Percentiles rank a stretch among this genome's conserved stretches.
These are phyloP conservation scores for Rhizopogon salebrosus DNA, from an alignment of 768 basidiomycete genomes.

Conservation along the genomic window DNA sequence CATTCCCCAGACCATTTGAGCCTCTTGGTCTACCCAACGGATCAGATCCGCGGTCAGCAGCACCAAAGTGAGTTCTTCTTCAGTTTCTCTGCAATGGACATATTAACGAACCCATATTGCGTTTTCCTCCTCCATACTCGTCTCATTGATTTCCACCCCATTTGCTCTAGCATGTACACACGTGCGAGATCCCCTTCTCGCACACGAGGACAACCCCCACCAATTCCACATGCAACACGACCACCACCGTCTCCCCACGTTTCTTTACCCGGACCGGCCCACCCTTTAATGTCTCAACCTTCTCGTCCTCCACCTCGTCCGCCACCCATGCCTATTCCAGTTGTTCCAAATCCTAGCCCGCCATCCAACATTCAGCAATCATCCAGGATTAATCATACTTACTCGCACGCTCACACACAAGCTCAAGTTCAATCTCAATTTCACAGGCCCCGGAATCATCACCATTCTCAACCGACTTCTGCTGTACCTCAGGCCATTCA, in stretches of 20 bases:
- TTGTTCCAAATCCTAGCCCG: not conserved
- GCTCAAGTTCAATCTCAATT: conserved; percentile 1
- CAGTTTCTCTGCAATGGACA: not conserved
- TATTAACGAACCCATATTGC: conserved; percentile 3
- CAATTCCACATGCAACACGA: conserved; percentile 10
- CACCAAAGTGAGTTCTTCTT: conserved; percentile 14
- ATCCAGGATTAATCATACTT: conserved; percentile 3
- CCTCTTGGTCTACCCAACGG: conserved; percentile 15
- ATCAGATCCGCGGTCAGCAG: conserved; percentile 11
- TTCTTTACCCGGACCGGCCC: not conserved
- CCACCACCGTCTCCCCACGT: conserved; percentile 4
- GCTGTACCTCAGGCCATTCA: conserved; percentile 6
- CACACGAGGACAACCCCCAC: not conserved
- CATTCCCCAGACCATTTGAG: conserved; percentile 12
- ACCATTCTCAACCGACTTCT: conserved; percentile 24
- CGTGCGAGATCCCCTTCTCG: conserved; percentile 4
- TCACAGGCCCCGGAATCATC: conserved; percentile 12
- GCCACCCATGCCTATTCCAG: conserved; percentile 2
- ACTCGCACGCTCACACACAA: not conserved
- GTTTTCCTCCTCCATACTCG: conserved; percentile 1
- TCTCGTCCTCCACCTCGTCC: not conserved
- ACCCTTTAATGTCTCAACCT: not conserved
- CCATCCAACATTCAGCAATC: conserved; percentile 6
- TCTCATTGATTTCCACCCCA: conserved; percentile 8
- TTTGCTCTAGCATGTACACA: conserved; percentile 9